Base-by-base conservation (phyloP, 2,329 filamentous ascomycete species). In the Davidsoniella eucalypti region DNA sequence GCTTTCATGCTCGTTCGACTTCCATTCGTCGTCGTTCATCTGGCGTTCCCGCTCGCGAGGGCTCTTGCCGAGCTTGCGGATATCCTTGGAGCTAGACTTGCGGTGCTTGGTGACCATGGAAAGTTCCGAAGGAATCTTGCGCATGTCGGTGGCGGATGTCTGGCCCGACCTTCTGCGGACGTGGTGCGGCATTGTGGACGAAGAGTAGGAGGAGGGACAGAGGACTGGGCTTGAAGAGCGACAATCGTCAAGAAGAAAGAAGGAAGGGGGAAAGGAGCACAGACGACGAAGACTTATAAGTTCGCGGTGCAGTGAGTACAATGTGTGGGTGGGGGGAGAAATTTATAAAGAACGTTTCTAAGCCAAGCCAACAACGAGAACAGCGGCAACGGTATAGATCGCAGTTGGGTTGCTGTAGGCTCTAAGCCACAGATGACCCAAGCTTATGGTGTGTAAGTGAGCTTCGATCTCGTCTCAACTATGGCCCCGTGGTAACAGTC, bases 1-100 rank as follows among this genome's bases (percentile, higher is more conserved):
- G 61, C 72, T 77, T 58, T 80, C 76, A 50, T 74, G 67, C 58
- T 52, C 54, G 18, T 78, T 75, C 50, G 78, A 71, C 49, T 75
- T 70, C 60, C 67, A 74, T 60, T 67, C 68, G 36, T 73, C 70
- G 52, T 55, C 52, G 25, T 44, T 33, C 3, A 50, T 51, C 36
- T 71, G 67, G 59, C 66, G 65, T 54, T 76, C 72, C 23, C 70
- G 65, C 44, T 75, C 70, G 50, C 68, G 68, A 9, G 69, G 66
- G 54, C 65, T 70, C 57, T 70, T 73, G 49, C 71, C 68, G 53
- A 71, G 62, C 61, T 73, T 76, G 52, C 69, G 68, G 39, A 63
- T 57, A 56, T 25, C 66, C 64, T 49, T 66, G 66, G 57, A 52
- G 41, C 45, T 69, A 64, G 55, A 42, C 65, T 69, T 56, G 69